Evolutionary conservation across 768 basidiomycete genomes (phyloP).

Genomic region (Lactarius sanguifluus): DNA sequence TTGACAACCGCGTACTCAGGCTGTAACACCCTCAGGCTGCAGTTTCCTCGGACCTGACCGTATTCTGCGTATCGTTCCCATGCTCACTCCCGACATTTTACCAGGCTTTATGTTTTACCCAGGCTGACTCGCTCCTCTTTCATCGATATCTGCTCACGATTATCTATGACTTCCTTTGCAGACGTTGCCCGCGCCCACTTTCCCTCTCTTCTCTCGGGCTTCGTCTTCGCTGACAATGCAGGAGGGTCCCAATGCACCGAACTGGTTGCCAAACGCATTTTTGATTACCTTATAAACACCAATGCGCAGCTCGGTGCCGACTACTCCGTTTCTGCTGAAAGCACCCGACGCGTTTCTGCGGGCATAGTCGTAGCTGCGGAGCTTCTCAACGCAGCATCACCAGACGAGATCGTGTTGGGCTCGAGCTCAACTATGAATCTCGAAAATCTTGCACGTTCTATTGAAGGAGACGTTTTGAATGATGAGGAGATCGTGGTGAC

Average conservation of each 20-base stretch:
- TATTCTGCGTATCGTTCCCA: not conserved
- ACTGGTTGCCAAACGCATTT: conserved; percentile 56
- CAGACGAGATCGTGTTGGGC: conserved; percentile 65
- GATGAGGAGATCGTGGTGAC: conserved; percentile 80
- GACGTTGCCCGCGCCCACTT: conserved; percentile 56
- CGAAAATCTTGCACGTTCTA: conserved; percentile 64
- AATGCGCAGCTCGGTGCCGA: conserved; percentile 76
- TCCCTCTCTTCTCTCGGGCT: conserved; percentile 58
- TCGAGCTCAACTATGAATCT: conserved; percentile 66
- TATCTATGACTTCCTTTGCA: conserved; percentile 34
- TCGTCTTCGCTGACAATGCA: conserved; percentile 73
- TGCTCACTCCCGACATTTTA: not conserved
- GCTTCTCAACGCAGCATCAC: conserved; percentile 63
- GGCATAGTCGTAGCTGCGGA: conserved; percentile 53
- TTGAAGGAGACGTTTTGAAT: conserved; percentile 52
- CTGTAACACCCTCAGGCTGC: no score
- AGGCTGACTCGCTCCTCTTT: not conserved
- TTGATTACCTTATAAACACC: conserved; percentile 66
- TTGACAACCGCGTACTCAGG: no score
- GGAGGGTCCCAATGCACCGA: conserved; percentile 67
- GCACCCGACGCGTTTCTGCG: conserved; percentile 51
- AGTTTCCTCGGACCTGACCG: no score
- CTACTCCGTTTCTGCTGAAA: conserved; percentile 56
- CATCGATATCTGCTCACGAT: not conserved
- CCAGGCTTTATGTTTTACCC: not conserved